Evolutionary conservation across 495 filamentous ascomycete species (phyloP).

Genomic region (Friedmanniomyces endolithicus): DNA sequence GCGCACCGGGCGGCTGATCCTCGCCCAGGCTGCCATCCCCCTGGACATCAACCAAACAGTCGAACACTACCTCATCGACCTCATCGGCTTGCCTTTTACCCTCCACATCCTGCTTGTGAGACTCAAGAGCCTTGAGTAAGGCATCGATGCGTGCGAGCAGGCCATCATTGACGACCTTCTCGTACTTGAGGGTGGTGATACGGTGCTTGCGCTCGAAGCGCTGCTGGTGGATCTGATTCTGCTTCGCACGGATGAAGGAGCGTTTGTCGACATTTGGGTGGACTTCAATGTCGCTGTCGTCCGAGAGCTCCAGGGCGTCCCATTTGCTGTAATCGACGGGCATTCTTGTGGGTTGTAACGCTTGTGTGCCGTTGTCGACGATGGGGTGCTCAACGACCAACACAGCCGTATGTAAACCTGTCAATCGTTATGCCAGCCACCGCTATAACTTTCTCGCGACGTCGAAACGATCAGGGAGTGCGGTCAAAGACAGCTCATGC

Average conservation of each 20-base stretch:
- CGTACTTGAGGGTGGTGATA: constrained; percentile 84
- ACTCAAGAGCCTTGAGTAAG: constrained; percentile 57
- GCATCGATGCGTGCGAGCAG: constrained; percentile 69
- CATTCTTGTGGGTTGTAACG: constrained; percentile 37
- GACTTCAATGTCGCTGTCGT: constrained; percentile 96
- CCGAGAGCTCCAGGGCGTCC: constrained; percentile 87
- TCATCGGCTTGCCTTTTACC: constrained; percentile 35
- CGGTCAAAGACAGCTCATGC: no score
- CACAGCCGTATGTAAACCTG: not conserved
- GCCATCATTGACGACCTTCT: constrained; percentile 84
- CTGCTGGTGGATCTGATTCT: constrained; percentile 88
- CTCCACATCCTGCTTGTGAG: constrained; percentile 51
- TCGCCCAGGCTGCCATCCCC: constrained; percentile 46
- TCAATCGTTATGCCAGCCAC: not conserved
- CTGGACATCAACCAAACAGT: constrained; percentile 68
- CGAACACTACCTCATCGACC: constrained; percentile 74
- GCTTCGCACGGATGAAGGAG: constrained; percentile 97
- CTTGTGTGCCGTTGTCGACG: not conserved
- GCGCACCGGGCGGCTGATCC: constrained; percentile 58
- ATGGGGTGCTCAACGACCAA: not conserved
- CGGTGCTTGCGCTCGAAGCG: constrained; percentile 70
- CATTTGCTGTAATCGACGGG: constrained; percentile 93
- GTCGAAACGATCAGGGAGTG: no score
- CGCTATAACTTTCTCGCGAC: no score
- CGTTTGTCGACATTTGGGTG: constrained; percentile 98